Evolutionary conservation across 2,329 filamentous ascomycete genomes (phyloP), one percentile per base, ranked within the genome.

Genomic region (Xylariaceae sp.): DNA sequence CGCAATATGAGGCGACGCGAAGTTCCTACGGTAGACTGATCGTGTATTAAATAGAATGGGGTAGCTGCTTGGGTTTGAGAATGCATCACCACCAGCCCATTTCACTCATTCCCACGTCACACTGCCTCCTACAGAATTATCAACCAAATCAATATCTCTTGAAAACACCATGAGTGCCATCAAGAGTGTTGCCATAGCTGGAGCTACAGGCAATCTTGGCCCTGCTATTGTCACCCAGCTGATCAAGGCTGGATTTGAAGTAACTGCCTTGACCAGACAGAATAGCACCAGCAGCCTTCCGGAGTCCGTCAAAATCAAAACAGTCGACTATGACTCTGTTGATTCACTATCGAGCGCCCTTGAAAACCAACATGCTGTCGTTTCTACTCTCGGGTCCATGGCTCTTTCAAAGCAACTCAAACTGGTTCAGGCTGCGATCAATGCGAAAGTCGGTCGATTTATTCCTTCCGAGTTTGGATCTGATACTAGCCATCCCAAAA

Each of bases 381-480:
- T 87, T 47, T 78, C 76, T 4, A 69, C 76, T 0, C 70, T 86
- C 34, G 53, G 41, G 9, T 12, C 31, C 5, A 16, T 6, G 14
- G 53, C n/a, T 2, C 39, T 19, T 43, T 22, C 2, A 47, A 56
- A 6, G 63, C 83, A 86, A 63, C 66, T 67, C 13, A 66, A 71
- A 16, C 62, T 86, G 48, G 74, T 85, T 42, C 78, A 86, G 45
- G 83, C 82, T 1, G 75, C 81, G 13, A 73, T 81, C 42, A 75
- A 75, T 6, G 82, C 81, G 0, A 31, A 44, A 7, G 81, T 86
- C 6, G 74, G 80, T 59, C 75, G 81, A n/a, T 83, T 85, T 69
- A 69, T 87, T 28, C 82, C 83, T 1, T 79, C 79, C 2, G 82
- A 87, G 50, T 87, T 79, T 38, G 72, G 71, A 17, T 66, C 66